Base-by-base conservation (phyloP, 148 eudicot genomes). In the Amaranthus palmeri region DNA sequence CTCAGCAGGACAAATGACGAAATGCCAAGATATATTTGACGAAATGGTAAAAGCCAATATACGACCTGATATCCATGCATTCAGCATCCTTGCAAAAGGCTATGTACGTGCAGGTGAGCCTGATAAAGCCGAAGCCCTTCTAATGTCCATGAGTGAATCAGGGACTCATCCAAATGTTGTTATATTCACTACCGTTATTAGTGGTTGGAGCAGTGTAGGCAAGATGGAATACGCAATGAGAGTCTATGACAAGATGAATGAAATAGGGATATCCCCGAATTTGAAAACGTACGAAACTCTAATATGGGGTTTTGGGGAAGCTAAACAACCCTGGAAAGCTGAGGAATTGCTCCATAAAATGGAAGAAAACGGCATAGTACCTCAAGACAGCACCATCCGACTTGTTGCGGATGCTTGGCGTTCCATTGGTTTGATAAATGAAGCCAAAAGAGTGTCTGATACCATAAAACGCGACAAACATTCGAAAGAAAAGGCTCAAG, bases 71-170 rank as follows among this genome's bases (percentile, higher is more conserved):
- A 72, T 76, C 40, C 97, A 87, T 14, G 90, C 86, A 40, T 88
- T 84, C 79, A 85, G 96, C 87, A 96, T 96, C 81, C 92, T 96
- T 7, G 97, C 99, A 36, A 96, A 96, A 82, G 99, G 99, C 47
- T 85, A 90, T 44, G 92, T 92, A 17, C 96, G 97, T 3, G 77
- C 96, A 15, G 83, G 95, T 65, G 82, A 86, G 15, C 90, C 92
- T 1, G 86, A 88, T 50, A 90, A 82, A 68, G 97, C 99, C 0
- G 97, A 90, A 62, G 77, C 81, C 3, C 81, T 91, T 55, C 73
- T 92, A 49, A 70, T 63, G 42, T 54, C 74, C 51, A 88, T 96
- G 99, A 66, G 54, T 42, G 78, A 81, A 74, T 77, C 82, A 5
- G 72, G 86, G 4, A 84, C 90, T 5, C 80, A 72, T 62, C 91